phyloP scores from a whole-genome alignment of 2,329 filamentous ascomycete species.

The Exophiala dermatitidis region DNA sequence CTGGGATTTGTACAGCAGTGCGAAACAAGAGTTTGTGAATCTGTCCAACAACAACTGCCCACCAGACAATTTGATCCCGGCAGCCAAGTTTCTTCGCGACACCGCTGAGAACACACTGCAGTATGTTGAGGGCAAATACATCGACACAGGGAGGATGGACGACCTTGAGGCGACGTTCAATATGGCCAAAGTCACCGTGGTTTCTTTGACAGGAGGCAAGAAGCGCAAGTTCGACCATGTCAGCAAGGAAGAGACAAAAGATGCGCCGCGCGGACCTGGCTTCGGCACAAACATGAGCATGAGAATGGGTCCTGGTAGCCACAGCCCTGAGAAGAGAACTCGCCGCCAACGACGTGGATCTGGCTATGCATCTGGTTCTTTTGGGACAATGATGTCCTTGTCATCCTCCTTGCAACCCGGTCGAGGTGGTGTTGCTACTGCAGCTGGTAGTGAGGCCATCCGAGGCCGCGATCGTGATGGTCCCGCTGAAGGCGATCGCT shows the following conservation, averaged over 20 bases:
- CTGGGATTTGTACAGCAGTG: slow-evolving; percentile 32
- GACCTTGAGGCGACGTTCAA: slow-evolving; percentile 33
- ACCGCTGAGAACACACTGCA: slow-evolving; percentile 38
- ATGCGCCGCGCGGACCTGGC: slow-evolving; percentile 13
- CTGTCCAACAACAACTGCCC: slow-evolving; percentile 26
- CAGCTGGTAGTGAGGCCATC: background rate
- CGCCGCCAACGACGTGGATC: background rate
- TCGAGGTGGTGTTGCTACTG: background rate
- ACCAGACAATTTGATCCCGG: slow-evolving; percentile 23
- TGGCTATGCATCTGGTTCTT: background rate
- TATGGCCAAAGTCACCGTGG: slow-evolving; percentile 33
- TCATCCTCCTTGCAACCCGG: too few relatives aligned
- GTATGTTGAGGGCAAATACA: slow-evolving; percentile 29
- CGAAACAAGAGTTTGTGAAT: slow-evolving; percentile 34
- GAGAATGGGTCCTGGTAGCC: background rate
- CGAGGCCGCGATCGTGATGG: background rate
- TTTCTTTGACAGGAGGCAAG: slow-evolving; percentile 33
- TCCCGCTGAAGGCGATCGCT: background rate
- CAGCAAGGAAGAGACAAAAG: slow-evolving; percentile 5
- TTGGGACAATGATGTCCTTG: too few relatives aligned
- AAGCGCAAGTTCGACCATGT: slow-evolving; percentile 35
- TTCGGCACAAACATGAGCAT: background rate
- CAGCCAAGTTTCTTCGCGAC: slow-evolving; percentile 39
- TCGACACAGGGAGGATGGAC: slow-evolving; percentile 29
- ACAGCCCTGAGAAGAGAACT: background rate